Evolutionary conservation across 2,329 filamentous ascomycete genomes (phyloP).

Genomic region (Cadophora malorum): DNA sequence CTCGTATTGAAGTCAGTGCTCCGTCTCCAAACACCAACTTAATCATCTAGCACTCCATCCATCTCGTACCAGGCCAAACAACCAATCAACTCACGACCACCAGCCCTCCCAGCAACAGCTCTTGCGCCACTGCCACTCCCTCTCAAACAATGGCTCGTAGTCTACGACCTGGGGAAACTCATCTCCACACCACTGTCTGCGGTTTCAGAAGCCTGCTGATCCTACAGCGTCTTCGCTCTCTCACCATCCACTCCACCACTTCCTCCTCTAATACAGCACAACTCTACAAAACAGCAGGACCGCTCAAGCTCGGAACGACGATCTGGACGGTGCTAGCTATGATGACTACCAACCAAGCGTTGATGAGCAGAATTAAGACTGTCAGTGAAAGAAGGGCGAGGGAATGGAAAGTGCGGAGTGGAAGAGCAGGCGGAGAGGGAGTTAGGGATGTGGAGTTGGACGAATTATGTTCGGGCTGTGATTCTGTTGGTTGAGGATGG

Average conservation of each 20-base stretch:
- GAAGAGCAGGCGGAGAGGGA: background rate
- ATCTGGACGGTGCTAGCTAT: background rate
- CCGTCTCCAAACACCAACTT: background rate
- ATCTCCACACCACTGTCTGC: background rate
- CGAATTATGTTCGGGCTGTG: slow-evolving; percentile 20
- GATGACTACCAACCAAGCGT: background rate
- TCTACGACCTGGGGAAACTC: background rate
- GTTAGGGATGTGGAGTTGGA: background rate
- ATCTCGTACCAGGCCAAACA: background rate
- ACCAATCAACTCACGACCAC: background rate
- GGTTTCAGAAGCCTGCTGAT: background rate
- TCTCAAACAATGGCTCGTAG: background rate
- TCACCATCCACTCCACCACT: background rate
- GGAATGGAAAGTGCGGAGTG: background rate
- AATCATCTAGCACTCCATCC: background rate
- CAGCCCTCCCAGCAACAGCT: background rate
- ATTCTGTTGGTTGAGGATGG: slow-evolving; percentile 18
- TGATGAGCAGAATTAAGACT: background rate
- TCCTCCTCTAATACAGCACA: background rate
- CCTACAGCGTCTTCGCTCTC: background rate
- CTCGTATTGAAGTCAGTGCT: background rate
- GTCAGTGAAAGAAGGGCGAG: background rate
- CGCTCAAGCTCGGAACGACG: background rate
- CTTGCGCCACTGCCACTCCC: background rate
- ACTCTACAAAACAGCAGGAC: background rate